Conservation (phyloP, 768 basidiomycete genomes). For the Rhodotorula graminis region DNA sequence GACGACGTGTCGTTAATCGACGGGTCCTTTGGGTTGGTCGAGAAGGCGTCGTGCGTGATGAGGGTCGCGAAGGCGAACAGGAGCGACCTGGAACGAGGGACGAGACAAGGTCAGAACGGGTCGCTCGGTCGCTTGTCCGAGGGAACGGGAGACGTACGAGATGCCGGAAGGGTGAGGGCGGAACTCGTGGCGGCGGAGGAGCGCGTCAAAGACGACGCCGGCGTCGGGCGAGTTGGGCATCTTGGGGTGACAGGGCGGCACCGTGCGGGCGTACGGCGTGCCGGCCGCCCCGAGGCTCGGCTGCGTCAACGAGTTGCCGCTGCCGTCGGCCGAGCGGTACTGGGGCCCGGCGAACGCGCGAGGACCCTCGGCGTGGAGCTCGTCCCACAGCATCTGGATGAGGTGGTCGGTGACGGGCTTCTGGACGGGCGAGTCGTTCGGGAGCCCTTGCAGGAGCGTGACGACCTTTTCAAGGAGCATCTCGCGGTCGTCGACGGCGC, state of each 20-base stretch:
- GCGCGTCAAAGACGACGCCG: constrained; percentile 63
- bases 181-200: constrained; percentile 64
- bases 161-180: constrained; percentile 61
- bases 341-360: constrained; percentile 19
- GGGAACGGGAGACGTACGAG: constrained; percentile 39
- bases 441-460: constrained; percentile 18
- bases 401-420: constrained; percentile 7
- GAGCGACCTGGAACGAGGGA: background rate
- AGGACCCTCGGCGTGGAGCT: constrained; percentile 54
- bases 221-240: constrained; percentile 54
- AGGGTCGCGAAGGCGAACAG: background rate
- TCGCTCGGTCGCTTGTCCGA: too few species aligned
- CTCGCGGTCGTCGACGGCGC: constrained; percentile 29
- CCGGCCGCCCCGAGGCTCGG: constrained; percentile 74
- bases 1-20: constrained; percentile 60
- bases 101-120: too few species aligned
- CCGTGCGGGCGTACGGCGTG: constrained; percentile 47
- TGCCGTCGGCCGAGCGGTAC: constrained; percentile 69
- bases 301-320: constrained; percentile 63
- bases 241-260: constrained; percentile 14
- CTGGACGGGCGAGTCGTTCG: constrained; percentile 15
- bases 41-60: constrained; percentile 60
- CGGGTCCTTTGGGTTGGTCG: constrained; percentile 52
- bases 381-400: constrained; percentile 49
- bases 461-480: constrained; percentile 23